Base-by-base conservation (phyloP, 2,329 filamentous ascomycete species). In the Diaporthe citri region DNA sequence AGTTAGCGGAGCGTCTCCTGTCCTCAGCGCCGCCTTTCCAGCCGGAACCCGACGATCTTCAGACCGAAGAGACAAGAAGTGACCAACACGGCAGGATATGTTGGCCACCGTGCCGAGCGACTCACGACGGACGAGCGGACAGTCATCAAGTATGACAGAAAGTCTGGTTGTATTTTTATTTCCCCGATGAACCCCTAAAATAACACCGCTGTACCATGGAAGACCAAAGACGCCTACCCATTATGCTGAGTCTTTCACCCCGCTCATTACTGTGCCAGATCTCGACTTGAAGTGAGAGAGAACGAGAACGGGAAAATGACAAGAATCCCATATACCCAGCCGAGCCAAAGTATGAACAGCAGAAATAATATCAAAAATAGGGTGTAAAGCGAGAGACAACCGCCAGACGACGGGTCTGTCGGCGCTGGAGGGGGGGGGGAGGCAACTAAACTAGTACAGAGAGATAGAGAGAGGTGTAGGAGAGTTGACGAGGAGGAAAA, bases 271-370 rank as follows among this genome's bases (percentile, higher is more conserved):
- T 69, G 64, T 69, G 64, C 64, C 64, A 25, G 48, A 55, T 41
- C n/a, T 69, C 64, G 39, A 39, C n/a, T 41, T 55, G 9, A n/a
- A 69, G 12, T 28, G 4, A 39, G 13, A 41, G 3, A 55, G 17
- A 69, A 36, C 12, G 20, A 41, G 31, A 36, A 48, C 8, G 17
- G 31, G 17, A 69, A 22, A 4, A 67, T 39, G n/a, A 12, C 22
- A 51, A 12, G 10, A 34, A 52, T 20, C 64, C 64, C 64, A 69
- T 69, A 69, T 69, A 41, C 71, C 46, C 25, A 72, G 46, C 57
- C 71, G 34, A 64, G 57, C 71, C 71, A 43, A 55, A 55, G n/a
- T 72, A 72, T 72, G 34, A 62, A 56, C 60, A 72, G 39, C 57
- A 56, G 48, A 62, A 72, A 36, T n/a, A 31, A 10, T 64, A 64